Base-by-base conservation (phyloP, 805 yeast genomes). In the Cyberlindnera samutprakarnensis region DNA sequence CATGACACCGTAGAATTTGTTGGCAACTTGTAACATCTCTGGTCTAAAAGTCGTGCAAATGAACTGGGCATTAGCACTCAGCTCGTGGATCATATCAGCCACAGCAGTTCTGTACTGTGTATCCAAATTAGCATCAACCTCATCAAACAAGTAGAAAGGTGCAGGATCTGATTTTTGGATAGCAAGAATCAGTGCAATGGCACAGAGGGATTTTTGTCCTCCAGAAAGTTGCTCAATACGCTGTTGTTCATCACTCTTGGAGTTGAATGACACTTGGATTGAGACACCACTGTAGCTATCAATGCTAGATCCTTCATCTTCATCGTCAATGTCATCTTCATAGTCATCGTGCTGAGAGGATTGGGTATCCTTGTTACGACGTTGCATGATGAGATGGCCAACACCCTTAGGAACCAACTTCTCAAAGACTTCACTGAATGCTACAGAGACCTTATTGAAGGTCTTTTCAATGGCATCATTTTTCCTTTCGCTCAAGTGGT, bases 141-240 rank as follows among this genome's bases (percentile, higher is more conserved):
- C 98, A 57, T 92, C 98, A 56, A 92, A 90, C 28, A 92, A 59
- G 53, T 92, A 92, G 55, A 92, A 92, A 30, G 97, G 96, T 7
- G 96, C 96, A 9, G 97, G 97, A 46, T 92, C 97, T 42, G 94
- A 85, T 50, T 72, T 76, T 61, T 92, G 98, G 38, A 90, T 85
- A 4, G 98, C 96, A 36, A 92, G 67, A 43, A 92, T 88, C 31
- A 92, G 68, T 0, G 97, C 88, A 44, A 92, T 76, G 1, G 98
- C 97, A 64, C 97, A 88, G n/a, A 92, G 63, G 0, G 96, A 83
- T 54, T 90, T 90, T 51, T 92, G 98, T 9, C 98, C 98, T 25
- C 98, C 98, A 1, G 96, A 85, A 13, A 92, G 64, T 53, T 88
- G 96, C 53, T 86, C 95, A 35, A 90, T 79, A 39, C 83, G 68